Evolutionary conservation across 176 grass and related monocot species (phyloP).

Genomic region (Lolium perenne): DNA sequence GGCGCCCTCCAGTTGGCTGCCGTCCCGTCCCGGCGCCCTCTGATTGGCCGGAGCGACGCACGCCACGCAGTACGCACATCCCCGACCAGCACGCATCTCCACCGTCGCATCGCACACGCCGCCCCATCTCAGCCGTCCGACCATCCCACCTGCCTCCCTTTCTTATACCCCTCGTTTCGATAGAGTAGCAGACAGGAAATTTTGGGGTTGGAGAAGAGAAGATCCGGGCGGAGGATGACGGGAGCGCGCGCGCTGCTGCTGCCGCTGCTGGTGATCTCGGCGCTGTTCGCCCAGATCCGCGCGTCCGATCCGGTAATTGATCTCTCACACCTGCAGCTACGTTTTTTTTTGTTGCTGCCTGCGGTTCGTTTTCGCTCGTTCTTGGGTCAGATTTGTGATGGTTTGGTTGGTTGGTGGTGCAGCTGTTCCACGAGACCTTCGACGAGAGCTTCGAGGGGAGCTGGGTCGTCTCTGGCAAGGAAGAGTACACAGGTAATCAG

Average conservation of each 20-base stretch:
- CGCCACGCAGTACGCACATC: background rate
- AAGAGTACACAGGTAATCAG: constrained; percentile 75
- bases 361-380: background rate
- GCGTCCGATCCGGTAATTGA: constrained; percentile 77
- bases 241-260: constrained; percentile 23
- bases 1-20: background rate
- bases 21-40: constrained; percentile 5
- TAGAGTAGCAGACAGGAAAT: background rate
- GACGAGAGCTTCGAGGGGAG: constrained; percentile 79
- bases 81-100: background rate
- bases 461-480: constrained; percentile 78
- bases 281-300: constrained; percentile 70
- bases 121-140: constrained; percentile 21
- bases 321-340: background rate
- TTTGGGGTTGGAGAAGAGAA: background rate
- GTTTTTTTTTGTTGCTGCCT: background rate
- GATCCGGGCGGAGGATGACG: constrained; percentile 15
- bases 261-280: constrained; percentile 56
- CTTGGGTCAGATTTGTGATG: constrained; percentile 27
- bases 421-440: constrained; percentile 92
- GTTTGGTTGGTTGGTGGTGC: constrained; percentile 29
- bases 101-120: background rate
- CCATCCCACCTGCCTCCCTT: background rate
- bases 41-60: constrained; percentile 55
- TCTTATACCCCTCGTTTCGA: background rate